A percentile compares a stretch with the other conserved stretches of the same genome.
phyloP scores from a whole-genome alignment of 2,329 filamentous ascomycete species.

The Cryphonectria naterciae region DNA sequence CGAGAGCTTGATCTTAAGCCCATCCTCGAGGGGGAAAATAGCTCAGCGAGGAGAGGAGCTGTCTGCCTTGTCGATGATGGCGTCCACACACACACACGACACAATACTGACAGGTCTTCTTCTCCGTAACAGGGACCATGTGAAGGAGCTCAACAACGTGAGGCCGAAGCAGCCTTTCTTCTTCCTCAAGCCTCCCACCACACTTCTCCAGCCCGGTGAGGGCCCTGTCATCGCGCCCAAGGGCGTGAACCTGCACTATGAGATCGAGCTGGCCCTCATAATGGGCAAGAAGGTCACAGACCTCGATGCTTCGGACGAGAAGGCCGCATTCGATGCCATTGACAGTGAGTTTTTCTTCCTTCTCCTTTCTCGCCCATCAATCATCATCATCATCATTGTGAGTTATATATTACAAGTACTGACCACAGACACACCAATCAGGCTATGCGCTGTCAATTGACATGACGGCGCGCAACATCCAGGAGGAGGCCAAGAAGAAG shows the following conservation, averaged over 20 bases:
- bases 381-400: too few species aligned
- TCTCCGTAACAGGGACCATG: constrained; percentile 71
- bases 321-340: constrained; percentile 81
- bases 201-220: constrained; percentile 77
- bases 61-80: constrained; percentile 6
- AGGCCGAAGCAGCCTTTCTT: constrained; percentile 96
- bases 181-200: constrained; percentile 93
- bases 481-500: constrained; percentile 97
- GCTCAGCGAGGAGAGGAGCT: background rate
- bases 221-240: constrained; percentile 81
- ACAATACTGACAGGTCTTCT: constrained; percentile 27
- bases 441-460: constrained; percentile 92
- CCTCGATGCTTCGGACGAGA: constrained; percentile 71
- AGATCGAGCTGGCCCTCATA: constrained; percentile 89
- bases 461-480: constrained; percentile 94
- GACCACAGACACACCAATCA: constrained; percentile 37
- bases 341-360: constrained; percentile 58
- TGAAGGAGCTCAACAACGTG: constrained; percentile 85
- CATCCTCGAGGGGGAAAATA: background rate
- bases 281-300: constrained; percentile 83
- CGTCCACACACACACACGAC: background rate
- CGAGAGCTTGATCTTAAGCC: constrained; percentile 19
- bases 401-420: background rate
- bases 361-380: background rate
- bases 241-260: constrained; percentile 88